Evolutionary conservation across 768 basidiomycete genomes (phyloP).

Genomic region (Serpula lacrymans): DNA sequence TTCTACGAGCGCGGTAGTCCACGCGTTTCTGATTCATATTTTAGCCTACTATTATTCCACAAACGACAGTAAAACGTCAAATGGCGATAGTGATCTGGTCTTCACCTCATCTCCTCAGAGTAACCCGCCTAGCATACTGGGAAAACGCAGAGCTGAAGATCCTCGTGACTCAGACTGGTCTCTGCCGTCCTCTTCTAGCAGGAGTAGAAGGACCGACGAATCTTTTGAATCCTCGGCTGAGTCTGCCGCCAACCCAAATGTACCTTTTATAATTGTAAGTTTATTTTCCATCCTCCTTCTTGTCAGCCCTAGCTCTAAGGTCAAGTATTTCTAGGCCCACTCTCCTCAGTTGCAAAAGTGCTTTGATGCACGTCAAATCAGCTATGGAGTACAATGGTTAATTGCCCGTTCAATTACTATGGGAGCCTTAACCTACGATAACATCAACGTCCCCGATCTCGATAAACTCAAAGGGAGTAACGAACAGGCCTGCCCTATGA

Average conservation of each 20-base stretch:
- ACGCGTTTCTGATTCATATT: too few species aligned
- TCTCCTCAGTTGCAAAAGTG: slow-evolving; percentile 8
- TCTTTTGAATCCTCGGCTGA: too few species aligned
- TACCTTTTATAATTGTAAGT: slow-evolving; percentile 5
- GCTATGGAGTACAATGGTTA: slow-evolving; percentile 52
- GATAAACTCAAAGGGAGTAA: slow-evolving; percentile 29
- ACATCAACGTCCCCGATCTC: slow-evolving; percentile 28
- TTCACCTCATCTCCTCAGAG: too few species aligned
- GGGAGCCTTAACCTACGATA: slow-evolving; percentile 23
- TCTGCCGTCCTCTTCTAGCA: too few species aligned
- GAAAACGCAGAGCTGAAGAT: too few species aligned
- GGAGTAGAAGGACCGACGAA: too few species aligned
- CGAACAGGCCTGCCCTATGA: slow-evolving; percentile 25
- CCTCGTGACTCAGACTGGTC: background rate
- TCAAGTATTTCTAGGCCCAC: slow-evolving; percentile 10
- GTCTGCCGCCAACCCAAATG: background rate
- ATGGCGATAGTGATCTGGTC: too few species aligned
- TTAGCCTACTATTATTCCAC: too few species aligned
- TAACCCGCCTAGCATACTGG: too few species aligned
- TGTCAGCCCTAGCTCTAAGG: background rate
- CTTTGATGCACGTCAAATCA: slow-evolving; percentile 28
- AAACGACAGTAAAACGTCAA: too few species aligned
- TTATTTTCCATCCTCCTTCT: background rate
- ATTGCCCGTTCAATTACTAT: slow-evolving; percentile 42
- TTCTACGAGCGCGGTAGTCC: background rate